These are phyloP conservation scores for Volvariella volvacea DNA, from an alignment of 1,284 basidiomycete species.

Conservation along the genomic window DNA sequence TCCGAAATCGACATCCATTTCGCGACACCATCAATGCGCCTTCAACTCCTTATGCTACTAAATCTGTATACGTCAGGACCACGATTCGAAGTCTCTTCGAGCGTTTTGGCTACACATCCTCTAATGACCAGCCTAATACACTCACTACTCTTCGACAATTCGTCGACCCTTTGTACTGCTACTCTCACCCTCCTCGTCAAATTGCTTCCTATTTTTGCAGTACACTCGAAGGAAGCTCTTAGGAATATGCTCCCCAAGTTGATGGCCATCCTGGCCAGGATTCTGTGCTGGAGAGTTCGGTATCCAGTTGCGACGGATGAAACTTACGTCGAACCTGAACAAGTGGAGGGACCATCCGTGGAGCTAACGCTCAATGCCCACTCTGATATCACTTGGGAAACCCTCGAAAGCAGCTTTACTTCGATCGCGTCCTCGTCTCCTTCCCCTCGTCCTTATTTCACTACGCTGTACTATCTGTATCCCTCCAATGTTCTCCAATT, in stretches of 20 bases:
- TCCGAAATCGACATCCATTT: constrained; percentile 60
- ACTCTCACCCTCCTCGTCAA: constrained; percentile 59
- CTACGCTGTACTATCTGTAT: constrained; percentile 81
- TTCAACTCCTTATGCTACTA: constrained; percentile 63
- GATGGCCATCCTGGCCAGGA: constrained; percentile 57
- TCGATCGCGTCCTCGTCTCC: constrained; percentile 44
- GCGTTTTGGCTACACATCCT: constrained; percentile 52
- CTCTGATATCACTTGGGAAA: constrained; percentile 56
- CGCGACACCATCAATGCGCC: constrained; percentile 44
- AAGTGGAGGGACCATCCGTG: constrained; percentile 26
- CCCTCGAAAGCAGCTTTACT: constrained; percentile 51
- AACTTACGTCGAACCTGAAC: constrained; percentile 33
- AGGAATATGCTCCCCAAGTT: constrained; percentile 54
- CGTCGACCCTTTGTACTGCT: constrained; percentile 59
- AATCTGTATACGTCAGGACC: constrained; percentile 52
- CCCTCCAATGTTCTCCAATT: constrained; percentile 80
- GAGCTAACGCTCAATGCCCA: constrained; percentile 31
- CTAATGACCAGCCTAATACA: constrained; percentile 54
- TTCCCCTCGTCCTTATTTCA: constrained; percentile 60
- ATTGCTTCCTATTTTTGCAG: constrained; percentile 66
- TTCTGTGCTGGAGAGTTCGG: constrained; percentile 64
- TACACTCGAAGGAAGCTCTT: constrained; percentile 48
- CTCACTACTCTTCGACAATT: constrained; percentile 66
- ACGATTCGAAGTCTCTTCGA: constrained; percentile 40
- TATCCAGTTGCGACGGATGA: constrained; percentile 24